phyloP scores from a whole-genome alignment of 2,329 filamentous ascomycete species.

The Elsinoe perseae region DNA sequence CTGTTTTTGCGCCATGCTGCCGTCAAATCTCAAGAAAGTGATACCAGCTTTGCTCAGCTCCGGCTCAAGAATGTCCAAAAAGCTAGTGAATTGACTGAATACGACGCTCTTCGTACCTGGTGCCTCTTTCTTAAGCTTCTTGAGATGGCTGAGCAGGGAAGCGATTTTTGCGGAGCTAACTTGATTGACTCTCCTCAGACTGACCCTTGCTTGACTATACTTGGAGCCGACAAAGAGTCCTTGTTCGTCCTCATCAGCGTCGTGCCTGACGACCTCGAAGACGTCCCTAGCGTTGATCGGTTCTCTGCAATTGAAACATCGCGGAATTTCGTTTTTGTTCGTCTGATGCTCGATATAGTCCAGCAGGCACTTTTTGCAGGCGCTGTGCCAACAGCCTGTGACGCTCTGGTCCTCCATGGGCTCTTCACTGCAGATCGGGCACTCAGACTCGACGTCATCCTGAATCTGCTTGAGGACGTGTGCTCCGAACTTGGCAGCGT shows the following conservation, averaged over 20 bases:
- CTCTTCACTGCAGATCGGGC: slow-evolving; percentile 89
- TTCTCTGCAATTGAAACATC: slow-evolving; percentile 87
- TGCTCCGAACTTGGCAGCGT: slow-evolving; percentile 69
- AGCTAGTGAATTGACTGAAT: slow-evolving; percentile 96
- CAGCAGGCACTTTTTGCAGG: slow-evolving; percentile 87
- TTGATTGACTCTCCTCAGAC: slow-evolving; percentile 53
- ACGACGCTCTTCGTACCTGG: slow-evolving; percentile 76
- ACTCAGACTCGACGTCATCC: slow-evolving; percentile 79
- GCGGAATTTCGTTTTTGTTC: slow-evolving; percentile 64
- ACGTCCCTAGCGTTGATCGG: slow-evolving; percentile 74
- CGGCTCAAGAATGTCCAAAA: slow-evolving; percentile 82
- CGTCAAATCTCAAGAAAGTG: slow-evolving; percentile 78
- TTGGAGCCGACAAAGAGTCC: not conserved
- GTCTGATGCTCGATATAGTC: slow-evolving; percentile 83
- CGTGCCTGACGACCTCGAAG: slow-evolving; percentile 84
- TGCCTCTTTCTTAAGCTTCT: slow-evolving; percentile 57
- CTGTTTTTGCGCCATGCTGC: slow-evolving; percentile 77
- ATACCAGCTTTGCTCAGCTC: slow-evolving; percentile 67
- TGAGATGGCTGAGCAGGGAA: slow-evolving; percentile 67
- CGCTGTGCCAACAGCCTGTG: slow-evolving; percentile 95
- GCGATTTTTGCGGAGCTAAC: slow-evolving; percentile 84
- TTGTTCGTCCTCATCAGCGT: slow-evolving; percentile 38
- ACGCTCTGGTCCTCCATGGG: slow-evolving; percentile 92
- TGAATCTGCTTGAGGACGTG: slow-evolving; percentile 87
- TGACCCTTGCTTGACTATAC: slow-evolving; percentile 40